Base-by-base conservation (phyloP, 1,284 basidiomycete species). In the Calocybe gambosa region DNA sequence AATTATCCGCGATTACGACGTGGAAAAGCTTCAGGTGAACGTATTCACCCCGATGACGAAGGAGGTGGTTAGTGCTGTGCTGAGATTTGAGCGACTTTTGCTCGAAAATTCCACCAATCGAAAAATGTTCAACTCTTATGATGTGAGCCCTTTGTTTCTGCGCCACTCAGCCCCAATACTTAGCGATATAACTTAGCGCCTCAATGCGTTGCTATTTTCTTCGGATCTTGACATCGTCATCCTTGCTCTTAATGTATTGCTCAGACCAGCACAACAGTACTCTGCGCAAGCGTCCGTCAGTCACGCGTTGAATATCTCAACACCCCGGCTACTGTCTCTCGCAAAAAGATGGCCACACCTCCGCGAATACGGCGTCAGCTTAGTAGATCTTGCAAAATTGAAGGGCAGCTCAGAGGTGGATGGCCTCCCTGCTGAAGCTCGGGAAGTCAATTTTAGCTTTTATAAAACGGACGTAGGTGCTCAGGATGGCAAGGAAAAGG, bases 81-180 rank as follows among this genome's bases (percentile, higher is more conserved):
- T 99, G 49, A 76, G 83, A 55, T 95, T 99, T 57, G 83, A 93
- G 65, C 79, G 90, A 45, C 70, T 99, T 38, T 71, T 99, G 43
- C 73, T 99, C 59, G 96, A 99, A 70, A 98, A 98, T 65, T 96
- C 94, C 49, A 99, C 95, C 39, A 99, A 96, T 63, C 78, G 96
- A 61, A 99, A 98, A 74, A 88, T 94, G 50, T 99, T 90, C 69
- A 85, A 82, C 51, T 97, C 93, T 2, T 99, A 97, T 65, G 96
- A 99, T 65, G 94, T 96, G 67, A 68, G 91, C 69, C 18, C 42
- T 52, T 46, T 16, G n/a, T 34, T 13, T 15, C 28, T 3, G 40
- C 39, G 13, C 44, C 46, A 38, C 52, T 45, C 39, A 19, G 16
- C 35, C 56, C 34, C 50, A 34, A 61, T 49, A 40, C 45, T 49